A percentile compares a stretch with the other conserved stretches of the same genome.
These are phyloP conservation scores for Nigrograna mackinnonii DNA, from an alignment of 2,329 filamentous ascomycete genomes.

Conservation along the genomic window DNA sequence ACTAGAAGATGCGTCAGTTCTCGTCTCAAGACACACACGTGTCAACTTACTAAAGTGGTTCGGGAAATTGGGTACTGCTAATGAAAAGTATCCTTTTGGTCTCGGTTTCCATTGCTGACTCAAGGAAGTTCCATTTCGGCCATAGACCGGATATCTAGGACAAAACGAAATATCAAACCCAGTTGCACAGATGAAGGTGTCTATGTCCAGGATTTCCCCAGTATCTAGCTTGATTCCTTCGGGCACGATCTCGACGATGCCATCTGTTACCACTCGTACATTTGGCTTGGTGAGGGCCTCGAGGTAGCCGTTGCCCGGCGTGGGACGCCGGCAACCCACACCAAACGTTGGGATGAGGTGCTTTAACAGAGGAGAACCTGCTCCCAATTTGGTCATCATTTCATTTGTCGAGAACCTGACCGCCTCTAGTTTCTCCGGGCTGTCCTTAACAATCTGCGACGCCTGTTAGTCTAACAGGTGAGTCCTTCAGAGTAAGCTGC, in stretches of 20 bases:
- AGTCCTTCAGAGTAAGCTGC: not conserved
- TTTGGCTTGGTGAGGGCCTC: constrained; percentile 20
- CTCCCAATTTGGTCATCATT: not conserved
- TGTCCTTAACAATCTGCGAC: not conserved
- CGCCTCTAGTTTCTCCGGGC: not conserved
- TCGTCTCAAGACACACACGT: not conserved
- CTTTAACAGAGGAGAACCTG: not conserved
- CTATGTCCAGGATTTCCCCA: constrained; percentile 33
- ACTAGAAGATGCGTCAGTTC: not conserved
- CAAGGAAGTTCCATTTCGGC: constrained; percentile 3
- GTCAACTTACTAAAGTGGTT: constrained; percentile 1
- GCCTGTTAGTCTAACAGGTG: not conserved
- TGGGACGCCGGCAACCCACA: constrained; percentile 20
- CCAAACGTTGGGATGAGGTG: constrained; percentile 13
- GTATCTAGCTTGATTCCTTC: constrained; percentile 23
- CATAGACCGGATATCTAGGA: constrained; percentile 9
- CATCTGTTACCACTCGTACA: constrained; percentile 17
- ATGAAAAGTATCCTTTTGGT: constrained; percentile 1
- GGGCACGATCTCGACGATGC: constrained; percentile 11
- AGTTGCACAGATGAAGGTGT: constrained; percentile 39
- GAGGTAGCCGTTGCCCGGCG: constrained; percentile 26
- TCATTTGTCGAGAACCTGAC: not conserved
- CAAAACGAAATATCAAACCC: constrained; percentile 21
- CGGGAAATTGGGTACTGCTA: not conserved
- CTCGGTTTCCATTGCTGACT: not conserved